These are phyloP conservation scores for Phytopythium cucurbitacearum DNA, from an alignment of 352 stramenopile species.

Conservation along the genomic window DNA sequence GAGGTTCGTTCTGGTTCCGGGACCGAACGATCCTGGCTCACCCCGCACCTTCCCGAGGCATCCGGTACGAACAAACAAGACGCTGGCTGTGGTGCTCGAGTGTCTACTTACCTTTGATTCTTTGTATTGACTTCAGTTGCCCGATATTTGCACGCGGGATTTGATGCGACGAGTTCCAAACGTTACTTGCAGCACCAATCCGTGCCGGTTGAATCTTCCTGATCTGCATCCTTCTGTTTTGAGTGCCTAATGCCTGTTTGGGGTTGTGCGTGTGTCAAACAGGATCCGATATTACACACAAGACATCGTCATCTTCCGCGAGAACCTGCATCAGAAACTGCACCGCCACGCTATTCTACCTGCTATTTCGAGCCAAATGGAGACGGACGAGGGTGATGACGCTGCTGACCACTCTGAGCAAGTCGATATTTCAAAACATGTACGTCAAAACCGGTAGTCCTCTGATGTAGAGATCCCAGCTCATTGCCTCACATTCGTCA, in stretches of 20 bases:
- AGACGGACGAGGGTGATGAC: slow-evolving; percentile 22
- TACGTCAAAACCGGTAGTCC: slow-evolving; percentile 15
- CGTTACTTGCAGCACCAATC: slow-evolving; percentile 87
- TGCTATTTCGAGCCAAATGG: slow-evolving; percentile 26
- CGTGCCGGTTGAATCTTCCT: slow-evolving; percentile 52
- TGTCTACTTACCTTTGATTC: background rate
- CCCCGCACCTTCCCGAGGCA: slow-evolving; percentile 78
- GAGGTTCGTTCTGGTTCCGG: slow-evolving; percentile 91
- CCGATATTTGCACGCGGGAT: slow-evolving; percentile 66
- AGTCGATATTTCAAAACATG: slow-evolving; percentile 79
- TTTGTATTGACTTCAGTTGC: slow-evolving; percentile 32
- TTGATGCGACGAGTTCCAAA: slow-evolving; percentile 66
- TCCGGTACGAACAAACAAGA: slow-evolving; percentile 28
- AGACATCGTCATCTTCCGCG: slow-evolving; percentile 91
- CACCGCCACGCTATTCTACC: slow-evolving; percentile 82
- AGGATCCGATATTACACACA: slow-evolving; percentile 91
- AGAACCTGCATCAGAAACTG: slow-evolving; percentile 91
- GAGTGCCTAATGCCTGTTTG: background rate
- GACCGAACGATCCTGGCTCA: slow-evolving; percentile 88
- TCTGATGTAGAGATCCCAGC: too few species aligned
- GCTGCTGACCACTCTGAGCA: slow-evolving; percentile 20
- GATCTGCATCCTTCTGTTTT: background rate
- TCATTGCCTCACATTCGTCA: slow-evolving; percentile 3
- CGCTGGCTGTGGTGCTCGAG: background rate
- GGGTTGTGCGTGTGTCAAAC: background rate